These are phyloP conservation scores for Cyberlindnera amylophila DNA, from an alignment of 805 yeast genomes.

Conservation along the genomic window DNA sequence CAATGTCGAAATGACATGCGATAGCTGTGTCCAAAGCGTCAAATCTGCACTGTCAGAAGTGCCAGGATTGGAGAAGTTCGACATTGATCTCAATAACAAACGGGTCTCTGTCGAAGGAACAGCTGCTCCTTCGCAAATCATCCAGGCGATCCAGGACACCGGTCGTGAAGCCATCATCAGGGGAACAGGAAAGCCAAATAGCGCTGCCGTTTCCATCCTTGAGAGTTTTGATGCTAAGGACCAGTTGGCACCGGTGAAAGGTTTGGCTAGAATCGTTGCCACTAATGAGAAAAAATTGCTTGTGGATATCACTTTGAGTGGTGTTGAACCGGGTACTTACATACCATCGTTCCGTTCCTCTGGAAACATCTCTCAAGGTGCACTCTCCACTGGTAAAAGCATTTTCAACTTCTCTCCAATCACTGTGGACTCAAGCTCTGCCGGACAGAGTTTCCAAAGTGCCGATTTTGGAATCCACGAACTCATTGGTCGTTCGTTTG, in stretches of 20 bases:
- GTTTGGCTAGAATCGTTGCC: conserved; percentile 80
- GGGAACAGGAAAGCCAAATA: conserved; percentile 83
- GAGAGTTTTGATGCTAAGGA: conserved; percentile 58
- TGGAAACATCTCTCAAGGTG: conserved; percentile 78
- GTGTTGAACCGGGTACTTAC: conserved; percentile 60
- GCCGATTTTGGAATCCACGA: conserved; percentile 47
- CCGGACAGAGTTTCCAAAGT: conserved; percentile 44
- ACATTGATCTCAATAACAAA: conserved; percentile 56
- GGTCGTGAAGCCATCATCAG: conserved; percentile 91
- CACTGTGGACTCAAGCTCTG: conserved; percentile 33
- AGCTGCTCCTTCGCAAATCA: conserved; percentile 72
- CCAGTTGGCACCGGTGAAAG: conserved; percentile 58
- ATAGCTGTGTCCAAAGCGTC: conserved; percentile 34
- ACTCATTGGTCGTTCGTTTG: conserved; percentile 63
- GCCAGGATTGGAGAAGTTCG: conserved; percentile 46
- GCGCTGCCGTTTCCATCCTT: conserved; percentile 87
- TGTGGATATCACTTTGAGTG: conserved; percentile 77
- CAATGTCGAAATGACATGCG: conserved; percentile 83
- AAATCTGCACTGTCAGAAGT: conserved; percentile 45
- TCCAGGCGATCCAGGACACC: conserved; percentile 60
- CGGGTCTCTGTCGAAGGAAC: conserved; percentile 66
- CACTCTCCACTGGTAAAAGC: conserved; percentile 57
- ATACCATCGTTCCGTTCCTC: conserved; percentile 62
- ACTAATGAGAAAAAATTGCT: conserved; percentile 50
- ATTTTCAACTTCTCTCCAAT: conserved; percentile 34